Evolutionary conservation across 257 asterid genomes (phyloP).

Genomic region (Petunia secreta): DNA sequence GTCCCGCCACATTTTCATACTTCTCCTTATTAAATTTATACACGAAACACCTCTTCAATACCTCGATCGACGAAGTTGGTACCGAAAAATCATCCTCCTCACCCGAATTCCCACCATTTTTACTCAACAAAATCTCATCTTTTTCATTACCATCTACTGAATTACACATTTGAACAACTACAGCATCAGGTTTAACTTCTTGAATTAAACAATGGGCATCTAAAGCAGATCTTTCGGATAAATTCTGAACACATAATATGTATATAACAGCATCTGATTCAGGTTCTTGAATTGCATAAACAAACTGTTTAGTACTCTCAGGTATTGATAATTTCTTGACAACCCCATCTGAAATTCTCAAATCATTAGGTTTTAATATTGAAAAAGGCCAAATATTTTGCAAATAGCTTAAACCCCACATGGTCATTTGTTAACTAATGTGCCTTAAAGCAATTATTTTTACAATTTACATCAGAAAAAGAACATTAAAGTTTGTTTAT

Average conservation of each 20-base stretch:
- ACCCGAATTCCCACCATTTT: background rate
- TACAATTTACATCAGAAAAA: background rate
- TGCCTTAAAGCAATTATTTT: background rate
- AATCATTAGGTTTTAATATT: conserved; percentile 50
- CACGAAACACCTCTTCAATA: conserved; percentile 71
- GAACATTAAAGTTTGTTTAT: too few species aligned
- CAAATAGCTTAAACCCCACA: conserved; percentile 52
- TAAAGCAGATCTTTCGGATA: conserved; percentile 76
- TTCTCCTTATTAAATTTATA: conserved; percentile 64
- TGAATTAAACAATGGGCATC: conserved; percentile 80
- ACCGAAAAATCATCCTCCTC: conserved; percentile 38
- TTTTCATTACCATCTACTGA: conserved; percentile 33
- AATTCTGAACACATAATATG: conserved; percentile 75
- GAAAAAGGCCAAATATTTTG: conserved; percentile 80
- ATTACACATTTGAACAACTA: conserved; percentile 74
- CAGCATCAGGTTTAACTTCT: conserved; percentile 86
- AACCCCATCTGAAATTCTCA: conserved; percentile 69
- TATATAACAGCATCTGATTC: conserved; percentile 65
- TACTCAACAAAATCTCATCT: conserved; percentile 30
- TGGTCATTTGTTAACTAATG: background rate
- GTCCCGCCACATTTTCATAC: conserved; percentile 86
- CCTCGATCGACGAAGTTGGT: conserved; percentile 86
- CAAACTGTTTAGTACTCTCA: conserved; percentile 75
- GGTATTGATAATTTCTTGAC: conserved; percentile 71
- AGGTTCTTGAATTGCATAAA: conserved; percentile 74